These are phyloP conservation scores for Russula earlei DNA, from an alignment of 768 basidiomycete species.

Conservation along the genomic window DNA sequence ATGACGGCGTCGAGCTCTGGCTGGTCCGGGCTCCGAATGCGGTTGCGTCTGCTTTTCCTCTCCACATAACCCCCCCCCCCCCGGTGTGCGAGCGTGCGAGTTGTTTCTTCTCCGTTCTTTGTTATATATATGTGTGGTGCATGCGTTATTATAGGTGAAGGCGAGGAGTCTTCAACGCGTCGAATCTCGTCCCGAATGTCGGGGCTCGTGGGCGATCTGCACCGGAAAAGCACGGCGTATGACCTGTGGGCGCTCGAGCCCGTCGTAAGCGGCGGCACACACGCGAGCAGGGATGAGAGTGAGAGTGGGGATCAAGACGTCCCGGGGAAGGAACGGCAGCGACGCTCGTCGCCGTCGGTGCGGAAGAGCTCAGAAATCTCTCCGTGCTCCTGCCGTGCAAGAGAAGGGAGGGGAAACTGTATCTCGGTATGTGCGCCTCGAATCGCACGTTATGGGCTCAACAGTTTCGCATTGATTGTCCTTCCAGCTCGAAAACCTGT, in stretches of 20 bases:
- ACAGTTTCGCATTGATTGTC: neutral
- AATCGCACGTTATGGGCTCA: too few species aligned
- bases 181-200: neutral
- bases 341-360: neutral
- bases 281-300: too few species aligned
- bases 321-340: too few species aligned
- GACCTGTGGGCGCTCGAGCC: constrained; percentile 12
- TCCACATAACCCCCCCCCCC: too few species aligned
- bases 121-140: too few species aligned
- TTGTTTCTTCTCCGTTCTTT: too few species aligned
- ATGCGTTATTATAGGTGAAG: constrained; percentile 9
- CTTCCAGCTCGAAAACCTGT: constrained; percentile 11
- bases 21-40: constrained; percentile 12
- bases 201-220: constrained; percentile 11
- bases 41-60: neutral
- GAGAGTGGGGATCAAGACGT: too few species aligned
- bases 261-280: too few species aligned
- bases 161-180: constrained; percentile 1
- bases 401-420: constrained; percentile 14
- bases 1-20: constrained; percentile 19
- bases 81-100: too few species aligned
- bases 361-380: constrained; percentile 15
- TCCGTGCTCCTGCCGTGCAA: constrained; percentile 17
- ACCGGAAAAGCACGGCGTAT: constrained; percentile 9
- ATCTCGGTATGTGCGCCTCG: constrained; percentile 13